These are phyloP conservation scores for Coprinellus micaceus DNA, from an alignment of 768 basidiomycete genomes.

Conservation along the genomic window DNA sequence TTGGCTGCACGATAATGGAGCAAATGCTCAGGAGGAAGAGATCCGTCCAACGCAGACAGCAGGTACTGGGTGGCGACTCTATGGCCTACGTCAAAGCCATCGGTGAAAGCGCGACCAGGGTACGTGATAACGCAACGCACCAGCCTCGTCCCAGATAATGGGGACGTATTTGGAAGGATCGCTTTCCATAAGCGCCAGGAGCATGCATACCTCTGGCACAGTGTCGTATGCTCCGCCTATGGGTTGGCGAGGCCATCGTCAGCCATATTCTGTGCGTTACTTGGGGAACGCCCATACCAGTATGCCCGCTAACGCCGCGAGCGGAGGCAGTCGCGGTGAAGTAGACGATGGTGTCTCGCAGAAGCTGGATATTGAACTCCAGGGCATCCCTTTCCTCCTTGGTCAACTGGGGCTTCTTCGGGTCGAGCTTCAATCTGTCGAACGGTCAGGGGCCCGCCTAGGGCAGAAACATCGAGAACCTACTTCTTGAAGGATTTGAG, in stretches of 20 bases:
- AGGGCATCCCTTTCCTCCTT: conserved; percentile 58
- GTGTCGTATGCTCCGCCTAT: conserved; percentile 69
- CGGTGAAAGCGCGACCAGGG: background rate
- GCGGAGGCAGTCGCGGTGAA: conserved; percentile 87
- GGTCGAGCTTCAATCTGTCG: conserved; percentile 67
- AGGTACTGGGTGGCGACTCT: conserved; percentile 90
- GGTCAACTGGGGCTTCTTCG: conserved; percentile 57
- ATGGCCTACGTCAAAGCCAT: conserved; percentile 51
- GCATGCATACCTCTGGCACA: conserved; percentile 79
- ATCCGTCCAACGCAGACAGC: conserved; percentile 71
- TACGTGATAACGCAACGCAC: conserved; percentile 29
- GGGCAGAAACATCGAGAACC: conserved; percentile 4
- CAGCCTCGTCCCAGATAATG: conserved; percentile 78
- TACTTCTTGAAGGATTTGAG: conserved; percentile 75
- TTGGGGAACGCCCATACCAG: conserved; percentile 39
- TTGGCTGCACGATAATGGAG: conserved; percentile 84
- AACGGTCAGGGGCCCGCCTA: conserved; percentile 4
- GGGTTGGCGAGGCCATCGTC: conserved; percentile 1
- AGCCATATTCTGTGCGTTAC: background rate
- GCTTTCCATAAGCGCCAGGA: conserved; percentile 68
- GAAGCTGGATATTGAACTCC: conserved; percentile 68
- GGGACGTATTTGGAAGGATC: conserved; percentile 60
- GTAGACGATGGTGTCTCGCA: conserved; percentile 81
- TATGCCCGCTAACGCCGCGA: conserved; percentile 84
- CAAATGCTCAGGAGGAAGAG: conserved; percentile 69